Evolutionary conservation across 805 yeast species (phyloP).

Genomic region (Candida corydali): DNA sequence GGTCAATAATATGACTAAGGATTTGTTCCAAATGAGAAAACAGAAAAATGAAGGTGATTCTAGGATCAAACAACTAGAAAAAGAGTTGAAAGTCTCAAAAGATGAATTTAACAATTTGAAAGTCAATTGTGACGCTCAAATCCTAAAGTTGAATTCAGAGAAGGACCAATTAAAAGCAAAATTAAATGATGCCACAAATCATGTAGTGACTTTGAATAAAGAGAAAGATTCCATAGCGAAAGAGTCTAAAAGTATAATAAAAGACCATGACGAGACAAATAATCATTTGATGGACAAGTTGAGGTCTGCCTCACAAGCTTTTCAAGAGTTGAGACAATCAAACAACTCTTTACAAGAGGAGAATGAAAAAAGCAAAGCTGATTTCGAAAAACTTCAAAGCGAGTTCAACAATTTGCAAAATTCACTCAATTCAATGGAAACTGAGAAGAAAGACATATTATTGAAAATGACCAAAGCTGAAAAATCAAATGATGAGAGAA

Average conservation of each 20-base stretch:
- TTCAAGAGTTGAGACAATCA: conserved; percentile 23
- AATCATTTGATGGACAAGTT: conserved; percentile 39
- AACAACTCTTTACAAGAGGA: conserved; percentile 13
- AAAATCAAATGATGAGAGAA: conserved; percentile 2
- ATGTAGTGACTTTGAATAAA: conserved; percentile 16
- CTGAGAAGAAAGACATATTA: conserved; percentile 3
- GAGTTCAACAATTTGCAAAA: conserved; percentile 5
- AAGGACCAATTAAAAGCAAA: conserved; percentile 19
- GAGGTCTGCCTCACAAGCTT: conserved; percentile 35
- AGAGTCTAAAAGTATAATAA: conserved; percentile 19
- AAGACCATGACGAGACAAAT: conserved; percentile 28
- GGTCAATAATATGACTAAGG: conserved; percentile 85
- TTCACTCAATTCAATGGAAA: conserved; percentile 5
- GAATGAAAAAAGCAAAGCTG: conserved; percentile 10
- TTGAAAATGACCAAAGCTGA: conserved; percentile 3
- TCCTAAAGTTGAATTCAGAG: conserved; percentile 17
- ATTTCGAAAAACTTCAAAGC: conserved; percentile 8
- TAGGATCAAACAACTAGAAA: conserved; percentile 39
- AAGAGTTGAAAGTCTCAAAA: conserved; percentile 27
- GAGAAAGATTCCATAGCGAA: conserved; percentile 14
- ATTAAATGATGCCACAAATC: conserved; percentile 10
- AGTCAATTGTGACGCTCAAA: conserved; percentile 16
- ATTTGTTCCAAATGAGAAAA: conserved; percentile 61
- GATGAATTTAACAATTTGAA: conserved; percentile 32
- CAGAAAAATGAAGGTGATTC: conserved; percentile 52